Evolutionary conservation across 2,329 filamentous ascomycete species (phyloP).

Genomic region (Ophiosphaerella narmari): DNA sequence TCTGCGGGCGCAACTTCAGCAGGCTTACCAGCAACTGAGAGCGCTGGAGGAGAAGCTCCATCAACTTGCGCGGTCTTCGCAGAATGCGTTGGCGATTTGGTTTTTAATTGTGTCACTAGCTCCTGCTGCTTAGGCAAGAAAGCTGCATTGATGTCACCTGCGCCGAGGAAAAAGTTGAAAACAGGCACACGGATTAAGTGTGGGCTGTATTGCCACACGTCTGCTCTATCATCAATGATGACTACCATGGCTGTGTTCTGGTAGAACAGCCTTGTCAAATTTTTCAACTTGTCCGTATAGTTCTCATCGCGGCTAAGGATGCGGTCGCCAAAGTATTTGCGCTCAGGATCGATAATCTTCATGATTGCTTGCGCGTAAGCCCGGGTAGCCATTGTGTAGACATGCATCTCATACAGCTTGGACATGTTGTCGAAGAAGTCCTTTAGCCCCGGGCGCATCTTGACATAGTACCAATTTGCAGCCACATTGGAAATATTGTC

Average conservation of each 20-base stretch:
- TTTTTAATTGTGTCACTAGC: slow-evolving; percentile 32
- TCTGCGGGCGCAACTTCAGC: slow-evolving; percentile 21
- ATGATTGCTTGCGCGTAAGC: slow-evolving; percentile 94
- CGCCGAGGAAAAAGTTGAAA: slow-evolving; percentile 97
- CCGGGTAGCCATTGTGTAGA: slow-evolving; percentile 98
- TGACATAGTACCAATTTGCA: slow-evolving; percentile 87
- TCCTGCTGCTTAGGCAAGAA: slow-evolving; percentile 79
- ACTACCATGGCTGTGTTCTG: slow-evolving; percentile 99
- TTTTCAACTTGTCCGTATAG: slow-evolving; percentile 89
- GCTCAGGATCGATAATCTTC: slow-evolving; percentile 87
- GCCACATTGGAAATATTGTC: slow-evolving; percentile 56
- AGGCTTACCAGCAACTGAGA: slow-evolving; percentile 29
- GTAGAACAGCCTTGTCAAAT: slow-evolving; percentile 86
- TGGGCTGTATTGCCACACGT: slow-evolving; percentile 92
- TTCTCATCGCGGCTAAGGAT: slow-evolving; percentile 98
- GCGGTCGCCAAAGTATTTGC: slow-evolving; percentile 87
- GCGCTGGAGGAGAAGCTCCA: slow-evolving; percentile 15
- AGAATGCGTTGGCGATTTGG: slow-evolving; percentile 19
- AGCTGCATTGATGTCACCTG: slow-evolving; percentile 97
- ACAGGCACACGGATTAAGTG: slow-evolving; percentile 94
- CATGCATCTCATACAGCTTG: slow-evolving; percentile 88
- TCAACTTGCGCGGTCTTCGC: slow-evolving; percentile 18
- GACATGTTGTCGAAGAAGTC: slow-evolving; percentile 80
- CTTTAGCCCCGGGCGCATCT: slow-evolving; percentile 84
- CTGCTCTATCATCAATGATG: slow-evolving; percentile 95